A percentile compares a stretch with the other conserved stretches of the same genome.
Conservation (phyloP, 2,329 filamentous ascomycete species). For the Claviceps cyperi region DNA sequence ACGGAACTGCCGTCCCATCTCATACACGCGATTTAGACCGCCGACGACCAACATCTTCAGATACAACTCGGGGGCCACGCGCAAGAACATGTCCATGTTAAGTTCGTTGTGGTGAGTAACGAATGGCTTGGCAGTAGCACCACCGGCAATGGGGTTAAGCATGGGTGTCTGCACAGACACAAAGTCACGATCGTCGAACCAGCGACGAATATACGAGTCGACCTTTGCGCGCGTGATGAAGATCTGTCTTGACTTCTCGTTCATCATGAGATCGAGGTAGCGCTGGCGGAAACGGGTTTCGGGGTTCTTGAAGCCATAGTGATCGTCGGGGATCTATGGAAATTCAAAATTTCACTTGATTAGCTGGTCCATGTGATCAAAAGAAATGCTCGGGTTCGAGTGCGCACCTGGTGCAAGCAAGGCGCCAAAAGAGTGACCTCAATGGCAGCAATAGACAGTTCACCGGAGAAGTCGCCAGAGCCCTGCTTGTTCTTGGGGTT, state of each 20-base stretch:
- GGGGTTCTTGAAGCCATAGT: slow-evolving; percentile 90
- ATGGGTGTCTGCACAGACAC: slow-evolving; percentile 93
- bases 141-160: slow-evolving; percentile 91
- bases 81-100: slow-evolving; percentile 87
- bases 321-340: slow-evolving; percentile 51
- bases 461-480: slow-evolving; percentile 51
- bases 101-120: slow-evolving; percentile 92
- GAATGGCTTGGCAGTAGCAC: slow-evolving; percentile 88
- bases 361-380: not conserved
- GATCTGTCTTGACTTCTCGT: slow-evolving; percentile 69
- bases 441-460: slow-evolving; percentile 84
- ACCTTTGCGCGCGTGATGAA: slow-evolving; percentile 81
- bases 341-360: not conserved
- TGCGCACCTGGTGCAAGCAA: slow-evolving; percentile 58
- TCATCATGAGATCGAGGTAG: slow-evolving; percentile 95
- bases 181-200: slow-evolving; percentile 79
- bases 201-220: slow-evolving; percentile 74
- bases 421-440: slow-evolving; percentile 78
- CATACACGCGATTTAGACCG: slow-evolving; percentile 86
- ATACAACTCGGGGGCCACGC: slow-evolving; percentile 88
- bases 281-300: slow-evolving; percentile 88
- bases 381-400: slow-evolving; percentile 24
- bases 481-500: slow-evolving; percentile 80
- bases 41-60: slow-evolving; percentile 95
- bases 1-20: slow-evolving; percentile 88